Evolutionary conservation across 805 yeast genomes (phyloP), one percentile per base, ranked within the genome.

Genomic region (Wickerhamiella sergipiensis): DNA sequence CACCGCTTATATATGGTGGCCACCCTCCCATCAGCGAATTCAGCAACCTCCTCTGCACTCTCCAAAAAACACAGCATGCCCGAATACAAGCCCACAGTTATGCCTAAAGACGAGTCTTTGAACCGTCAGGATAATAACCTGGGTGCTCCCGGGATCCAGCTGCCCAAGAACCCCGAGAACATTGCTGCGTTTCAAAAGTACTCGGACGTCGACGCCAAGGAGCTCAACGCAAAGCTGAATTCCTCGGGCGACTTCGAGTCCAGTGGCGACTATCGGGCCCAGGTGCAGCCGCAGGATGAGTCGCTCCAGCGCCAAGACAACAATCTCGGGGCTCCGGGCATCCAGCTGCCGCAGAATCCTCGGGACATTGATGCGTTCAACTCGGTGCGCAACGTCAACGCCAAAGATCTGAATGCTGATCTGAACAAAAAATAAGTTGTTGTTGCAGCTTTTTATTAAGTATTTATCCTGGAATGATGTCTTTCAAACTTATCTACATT

Each of bases 111-210:
- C 45, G 64, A 63, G 48, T 26, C 47, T 23, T 49, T 52, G 19
- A 38, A 52, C 39, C 31, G 33, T 29, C 56, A 51, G 38, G 38
- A 47, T 39, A 24, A 18, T 17, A n/a, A 29, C n/a, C 50, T 50
- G 33, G 84, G 86, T 47, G 89, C 83, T 61, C 87, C 92, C 26
- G 95, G 95, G 46, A 73, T 84, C 53, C 75, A 71, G 39, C 64
- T 83, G 57, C 90, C 90, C 46, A 60, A 69, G 43, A 75, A 83
- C 61, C 74, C 85, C 18, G 75, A 73, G 44, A 73, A 78, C n/a
- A 77, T 85, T 59, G 71, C 76, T 53, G 95, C 80, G 47, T 83
- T 87, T 61, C 66, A 68, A 46, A 75, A 79, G 57, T 72, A 80
- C 22, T 59, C 72, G 48, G 69, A 76, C 53, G 83, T 77, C 29